Conservation (phyloP, 2,329 filamentous ascomycete species). For the Claviceps africana region DNA sequence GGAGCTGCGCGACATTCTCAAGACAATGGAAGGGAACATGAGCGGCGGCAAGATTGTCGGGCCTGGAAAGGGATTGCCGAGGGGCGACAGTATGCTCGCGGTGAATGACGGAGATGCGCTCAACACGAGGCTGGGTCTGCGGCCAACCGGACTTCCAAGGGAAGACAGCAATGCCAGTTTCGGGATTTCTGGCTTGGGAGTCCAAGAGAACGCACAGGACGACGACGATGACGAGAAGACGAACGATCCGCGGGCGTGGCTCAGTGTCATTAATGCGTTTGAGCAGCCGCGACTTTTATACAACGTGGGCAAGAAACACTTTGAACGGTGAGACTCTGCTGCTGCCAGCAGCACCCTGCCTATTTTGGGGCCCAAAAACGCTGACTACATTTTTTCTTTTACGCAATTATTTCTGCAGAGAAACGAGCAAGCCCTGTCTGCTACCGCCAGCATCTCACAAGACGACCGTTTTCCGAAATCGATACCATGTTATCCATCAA, state of each 20-base stretch:
- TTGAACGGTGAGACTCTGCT: slow-evolving; percentile 48
- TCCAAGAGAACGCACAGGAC: slow-evolving; percentile 38
- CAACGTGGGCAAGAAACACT: slow-evolving; percentile 74
- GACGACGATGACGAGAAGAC: slow-evolving; percentile 32
- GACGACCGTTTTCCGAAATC: slow-evolving; percentile 72
- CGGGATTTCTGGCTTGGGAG: slow-evolving; percentile 37
- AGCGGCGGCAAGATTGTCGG: slow-evolving; percentile 58
- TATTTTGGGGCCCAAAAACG: background rate
- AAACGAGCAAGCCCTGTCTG: slow-evolving; percentile 50
- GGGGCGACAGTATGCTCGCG: slow-evolving; percentile 50
- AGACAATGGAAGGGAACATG: slow-evolving; percentile 77
- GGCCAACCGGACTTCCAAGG: slow-evolving; percentile 30
- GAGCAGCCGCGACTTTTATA: slow-evolving; percentile 71
- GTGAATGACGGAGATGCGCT: slow-evolving; percentile 35
- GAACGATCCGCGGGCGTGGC: slow-evolving; percentile 64
- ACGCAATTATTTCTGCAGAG: slow-evolving; percentile 28
- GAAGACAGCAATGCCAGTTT: slow-evolving; percentile 56
- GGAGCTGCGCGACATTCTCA: slow-evolving; percentile 69
- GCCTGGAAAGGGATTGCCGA: slow-evolving; percentile 34
- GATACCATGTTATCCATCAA: slow-evolving; percentile 86
- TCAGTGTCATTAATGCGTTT: slow-evolving; percentile 72
- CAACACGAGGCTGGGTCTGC: slow-evolving; percentile 42
- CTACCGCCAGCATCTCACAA: slow-evolving; percentile 70
- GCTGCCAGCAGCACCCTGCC: background rate
- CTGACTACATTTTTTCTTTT: background rate